Conservation (phyloP, 495 filamentous ascomycete genomes). For the Articulospora tetracladia region DNA sequence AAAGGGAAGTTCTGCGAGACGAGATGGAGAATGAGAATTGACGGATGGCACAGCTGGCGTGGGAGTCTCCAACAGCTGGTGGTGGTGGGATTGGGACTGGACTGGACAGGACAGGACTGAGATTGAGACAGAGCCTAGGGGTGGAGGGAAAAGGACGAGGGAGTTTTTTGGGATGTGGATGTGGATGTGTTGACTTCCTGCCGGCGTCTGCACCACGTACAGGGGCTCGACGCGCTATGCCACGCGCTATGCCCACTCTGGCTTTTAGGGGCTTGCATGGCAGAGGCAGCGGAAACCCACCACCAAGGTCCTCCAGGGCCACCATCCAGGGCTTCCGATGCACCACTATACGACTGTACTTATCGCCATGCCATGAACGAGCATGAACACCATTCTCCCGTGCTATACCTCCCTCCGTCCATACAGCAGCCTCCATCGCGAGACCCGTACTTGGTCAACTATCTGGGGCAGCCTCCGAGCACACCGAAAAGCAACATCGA, state of each 20-base stretch:
- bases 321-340: too few species aligned
- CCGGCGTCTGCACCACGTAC: not conserved
- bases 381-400: too few species aligned
- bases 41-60: not conserved
- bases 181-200: not conserved
- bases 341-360: too few species aligned
- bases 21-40: slow-evolving; percentile 4
- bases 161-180: slow-evolving; percentile 1
- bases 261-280: not conserved
- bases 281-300: not conserved
- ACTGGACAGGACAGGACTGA: too few species aligned
- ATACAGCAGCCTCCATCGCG: too few species aligned
- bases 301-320: not conserved
- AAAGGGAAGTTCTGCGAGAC: slow-evolving; percentile 11
- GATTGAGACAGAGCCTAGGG: slow-evolving; percentile 8
- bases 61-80: slow-evolving; percentile 6
- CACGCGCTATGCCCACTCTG: not conserved
- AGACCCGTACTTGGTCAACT: too few species aligned
- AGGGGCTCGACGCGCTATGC: not conserved
- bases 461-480: too few species aligned
- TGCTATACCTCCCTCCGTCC: too few species aligned
- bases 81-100: too few species aligned
- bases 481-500: too few species aligned
- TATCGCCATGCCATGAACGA: too few species aligned
- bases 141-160: not conserved